Evolutionary conservation across 2,329 filamentous ascomycete genomes (phyloP), one percentile per base, ranked within the genome.

Genomic region (Aurifilum marmelostoma): DNA sequence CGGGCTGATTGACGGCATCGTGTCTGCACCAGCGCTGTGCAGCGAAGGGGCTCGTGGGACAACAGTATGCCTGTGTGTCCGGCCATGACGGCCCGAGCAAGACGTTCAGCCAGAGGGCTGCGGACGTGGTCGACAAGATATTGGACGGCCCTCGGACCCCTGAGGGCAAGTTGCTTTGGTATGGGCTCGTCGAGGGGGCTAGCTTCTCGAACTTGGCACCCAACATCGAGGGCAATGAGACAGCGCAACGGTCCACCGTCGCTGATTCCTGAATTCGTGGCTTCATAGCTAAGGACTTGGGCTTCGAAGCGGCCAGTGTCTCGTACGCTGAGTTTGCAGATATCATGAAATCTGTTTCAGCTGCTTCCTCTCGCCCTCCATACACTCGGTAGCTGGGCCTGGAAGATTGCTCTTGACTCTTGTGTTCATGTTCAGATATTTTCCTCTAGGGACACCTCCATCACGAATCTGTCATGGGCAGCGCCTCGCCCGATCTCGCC

Each of bases 401-500:
- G n/a, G n/a, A n/a, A n/a, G n/a, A n/a, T n/a, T n/a, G n/a, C n/a
- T n/a, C n/a, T n/a, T n/a, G 14, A 47, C 32, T 21, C 9, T 34
- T 34, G 34, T n/a, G 21, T 18, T 0, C 7, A 7, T 16, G 7
- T 18, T 8, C 24, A 65, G 63, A 67, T 11, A n/a, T 67, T 9
- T 52, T 39, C 11, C 58, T 61, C 5, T 58, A 67, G 7, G 58
- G 58, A 12, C 56, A 50, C 21, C 41, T 67, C 3, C 29, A 67
- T 18, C 62, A 62, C 37, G 65, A 62, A 16, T 52, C 56, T 7
- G 34, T 60, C 52, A 69, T 67, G 29, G 67, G 66, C 64, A 60
- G 65, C 43, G 66, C 61, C 47, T 63, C 43, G 37, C 50, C 67
- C 9, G 64, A 67, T 64, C 64, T 67, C 5, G 66, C 60, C 8